A percentile compares a stretch with the other conserved stretches of the same genome.
Evolutionary conservation across 495 filamentous ascomycete genomes (phyloP).

Genomic region (Aspergillus ostianus): DNA sequence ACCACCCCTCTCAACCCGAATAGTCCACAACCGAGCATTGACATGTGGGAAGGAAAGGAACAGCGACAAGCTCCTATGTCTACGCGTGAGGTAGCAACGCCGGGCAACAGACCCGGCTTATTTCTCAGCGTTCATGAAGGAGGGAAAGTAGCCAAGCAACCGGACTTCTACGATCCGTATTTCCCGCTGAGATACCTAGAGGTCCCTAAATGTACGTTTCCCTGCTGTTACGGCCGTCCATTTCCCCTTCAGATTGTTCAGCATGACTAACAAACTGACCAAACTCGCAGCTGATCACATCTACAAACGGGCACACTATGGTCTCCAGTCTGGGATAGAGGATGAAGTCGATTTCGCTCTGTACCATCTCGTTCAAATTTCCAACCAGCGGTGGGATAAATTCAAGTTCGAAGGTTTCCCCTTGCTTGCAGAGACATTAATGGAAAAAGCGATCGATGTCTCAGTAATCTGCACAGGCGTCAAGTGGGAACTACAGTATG

Average conservation of each 20-base stretch:
- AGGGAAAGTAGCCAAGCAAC: constrained; percentile 31
- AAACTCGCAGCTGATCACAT: constrained; percentile 55
- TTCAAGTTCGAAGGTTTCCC: constrained; percentile 91
- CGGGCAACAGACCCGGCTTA: constrained; percentile 41
- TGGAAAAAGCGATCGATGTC: constrained; percentile 76
- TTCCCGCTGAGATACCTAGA: constrained; percentile 43
- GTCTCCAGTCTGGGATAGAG: constrained; percentile 74
- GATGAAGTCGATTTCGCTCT: constrained; percentile 86
- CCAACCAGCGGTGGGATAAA: constrained; percentile 89
- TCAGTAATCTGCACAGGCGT: constrained; percentile 74
- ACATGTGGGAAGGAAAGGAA: constrained; percentile 40
- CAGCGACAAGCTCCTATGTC: constrained; percentile 40
- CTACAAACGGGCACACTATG: constrained; percentile 77
- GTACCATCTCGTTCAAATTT: constrained; percentile 92
- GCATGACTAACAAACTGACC: constrained; percentile 12
- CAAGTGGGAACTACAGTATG: constrained; percentile 76
- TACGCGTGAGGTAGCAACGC: constrained; percentile 42
- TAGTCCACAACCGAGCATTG: constrained; percentile 29
- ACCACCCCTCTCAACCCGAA: constrained; percentile 33
- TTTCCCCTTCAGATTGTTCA: background rate
- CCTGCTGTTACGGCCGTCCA: background rate
- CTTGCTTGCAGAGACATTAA: constrained; percentile 83
- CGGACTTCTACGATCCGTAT: constrained; percentile 46
- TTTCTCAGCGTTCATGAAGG: constrained; percentile 30
- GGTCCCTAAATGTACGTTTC: constrained; percentile 40